Conservation (phyloP, 2,329 filamentous ascomycete species). For the Leptographium procerum region DNA sequence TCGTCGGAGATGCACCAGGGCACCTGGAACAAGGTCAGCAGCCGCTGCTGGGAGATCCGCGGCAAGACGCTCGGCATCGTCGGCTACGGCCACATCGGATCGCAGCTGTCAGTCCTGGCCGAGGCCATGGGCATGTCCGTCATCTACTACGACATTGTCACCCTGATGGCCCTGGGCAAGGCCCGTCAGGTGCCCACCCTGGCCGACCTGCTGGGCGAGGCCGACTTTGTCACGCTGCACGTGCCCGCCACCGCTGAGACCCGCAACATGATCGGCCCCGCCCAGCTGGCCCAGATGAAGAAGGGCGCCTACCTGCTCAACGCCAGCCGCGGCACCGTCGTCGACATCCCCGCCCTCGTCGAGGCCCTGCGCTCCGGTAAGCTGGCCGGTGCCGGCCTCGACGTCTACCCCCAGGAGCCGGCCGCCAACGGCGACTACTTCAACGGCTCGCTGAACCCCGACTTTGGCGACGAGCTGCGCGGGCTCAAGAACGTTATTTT, state of each 20-base stretch:
- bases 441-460: slow-evolving; percentile 62
- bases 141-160: slow-evolving; percentile 92
- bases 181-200: slow-evolving; percentile 72
- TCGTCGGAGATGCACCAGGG: slow-evolving; percentile 90
- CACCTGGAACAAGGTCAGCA: slow-evolving; percentile 96
- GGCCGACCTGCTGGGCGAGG: slow-evolving; percentile 60
- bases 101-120: slow-evolving; percentile 86
- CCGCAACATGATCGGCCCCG: slow-evolving; percentile 74
- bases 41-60: slow-evolving; percentile 94
- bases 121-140: slow-evolving; percentile 98
- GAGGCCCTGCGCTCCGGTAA: slow-evolving; percentile 77
- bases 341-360: slow-evolving; percentile 87
- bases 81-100: slow-evolving; percentile 95
- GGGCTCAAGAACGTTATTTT: slow-evolving; percentile 85
- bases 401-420: slow-evolving; percentile 92
- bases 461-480: slow-evolving; percentile 75
- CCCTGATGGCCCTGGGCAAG: slow-evolving; percentile 87
- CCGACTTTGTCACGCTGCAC: slow-evolving; percentile 91
- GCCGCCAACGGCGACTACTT: slow-evolving; percentile 94
- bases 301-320: slow-evolving; percentile 90
- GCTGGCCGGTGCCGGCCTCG: slow-evolving; percentile 86
- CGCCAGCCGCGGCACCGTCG: slow-evolving; percentile 83
- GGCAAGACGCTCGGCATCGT: slow-evolving; percentile 96
- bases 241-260: slow-evolving; percentile 92
- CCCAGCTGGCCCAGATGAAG: slow-evolving; percentile 82